Evolutionary conservation across 2,329 filamentous ascomycete genomes (phyloP).

Genomic region (Xylaria sp.): DNA sequence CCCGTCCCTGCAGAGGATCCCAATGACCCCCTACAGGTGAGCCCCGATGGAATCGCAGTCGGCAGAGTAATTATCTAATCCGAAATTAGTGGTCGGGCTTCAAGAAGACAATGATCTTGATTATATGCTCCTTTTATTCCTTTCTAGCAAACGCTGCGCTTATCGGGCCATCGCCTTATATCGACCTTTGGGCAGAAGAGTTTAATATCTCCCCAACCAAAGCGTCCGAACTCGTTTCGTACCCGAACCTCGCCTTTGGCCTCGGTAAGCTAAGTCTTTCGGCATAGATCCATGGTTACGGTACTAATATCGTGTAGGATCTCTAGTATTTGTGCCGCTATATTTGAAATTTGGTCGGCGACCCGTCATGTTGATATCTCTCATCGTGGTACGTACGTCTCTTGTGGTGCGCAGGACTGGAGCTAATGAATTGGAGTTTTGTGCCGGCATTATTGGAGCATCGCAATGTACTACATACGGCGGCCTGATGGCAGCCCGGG

Average conservation of each 20-base stretch:
- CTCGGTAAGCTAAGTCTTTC: constrained; percentile 52
- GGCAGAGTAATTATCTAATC: constrained; percentile 21
- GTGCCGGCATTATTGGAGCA: constrained; percentile 54
- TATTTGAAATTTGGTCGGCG: constrained; percentile 62
- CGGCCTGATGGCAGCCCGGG: constrained; percentile 54
- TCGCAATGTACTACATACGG: constrained; percentile 52
- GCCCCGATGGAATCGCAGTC: constrained; percentile 1
- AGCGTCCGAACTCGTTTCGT: constrained; percentile 67
- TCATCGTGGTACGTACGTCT: constrained; percentile 49
- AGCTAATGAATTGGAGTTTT: constrained; percentile 47
- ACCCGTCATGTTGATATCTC: constrained; percentile 55
- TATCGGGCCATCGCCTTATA: constrained; percentile 68
- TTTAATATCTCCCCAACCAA: constrained; percentile 62
- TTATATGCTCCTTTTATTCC: constrained; percentile 65
- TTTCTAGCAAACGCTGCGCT: constrained; percentile 68
- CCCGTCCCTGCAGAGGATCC: constrained; percentile 47
- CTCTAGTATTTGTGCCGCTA: constrained; percentile 65
- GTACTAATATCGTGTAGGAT: constrained; percentile 48
- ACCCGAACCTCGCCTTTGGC: constrained; percentile 69
- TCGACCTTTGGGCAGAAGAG: constrained; percentile 62
- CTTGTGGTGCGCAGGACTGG: not conserved
- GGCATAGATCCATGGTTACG: not conserved
- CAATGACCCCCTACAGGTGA: constrained; percentile 46
- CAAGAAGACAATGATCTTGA: constrained; percentile 68
- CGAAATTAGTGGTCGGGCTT: constrained; percentile 60